phyloP scores from a whole-genome alignment of 768 basidiomycete species.

The Leccinellum rugosiceps region DNA sequence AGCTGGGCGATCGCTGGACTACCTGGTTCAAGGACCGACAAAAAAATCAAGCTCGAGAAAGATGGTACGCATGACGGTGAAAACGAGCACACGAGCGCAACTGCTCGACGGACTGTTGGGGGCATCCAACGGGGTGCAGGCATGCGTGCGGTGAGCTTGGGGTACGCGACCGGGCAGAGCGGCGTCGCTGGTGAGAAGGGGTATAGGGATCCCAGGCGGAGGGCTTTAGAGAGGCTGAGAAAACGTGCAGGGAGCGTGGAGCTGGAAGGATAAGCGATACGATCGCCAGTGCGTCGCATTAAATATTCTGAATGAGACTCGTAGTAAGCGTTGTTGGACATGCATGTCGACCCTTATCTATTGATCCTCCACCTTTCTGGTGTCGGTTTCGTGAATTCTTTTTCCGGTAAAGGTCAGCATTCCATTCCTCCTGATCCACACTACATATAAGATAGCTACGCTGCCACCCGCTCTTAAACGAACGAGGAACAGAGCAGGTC shows the following conservation, averaged over 20 bases:
- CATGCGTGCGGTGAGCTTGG: slow-evolving; percentile 26
- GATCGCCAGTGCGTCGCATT: not conserved
- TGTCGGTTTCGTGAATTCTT: not conserved
- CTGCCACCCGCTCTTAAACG: not conserved
- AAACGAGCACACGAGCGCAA: not conserved
- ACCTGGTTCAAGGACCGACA: slow-evolving; percentile 17
- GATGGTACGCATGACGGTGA: slow-evolving; percentile 4
- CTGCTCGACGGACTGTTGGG: not conserved
- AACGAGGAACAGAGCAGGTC: too few relatives aligned
- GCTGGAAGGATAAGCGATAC: slow-evolving; percentile 7
- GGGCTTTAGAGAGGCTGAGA: slow-evolving; percentile 18
- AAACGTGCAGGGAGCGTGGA: slow-evolving; percentile 21
- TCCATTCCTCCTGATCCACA: not conserved
- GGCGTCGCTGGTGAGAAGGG: slow-evolving; percentile 1
- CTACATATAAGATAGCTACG: not conserved
- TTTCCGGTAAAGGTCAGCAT: not conserved
- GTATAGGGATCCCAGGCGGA: slow-evolving; percentile 19
- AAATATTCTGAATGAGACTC: not conserved
- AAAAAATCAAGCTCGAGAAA: not conserved
- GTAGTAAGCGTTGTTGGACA: not conserved
- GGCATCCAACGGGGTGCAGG: slow-evolving; percentile 19
- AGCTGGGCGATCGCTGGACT: slow-evolving; percentile 75
- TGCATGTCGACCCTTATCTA: not conserved
- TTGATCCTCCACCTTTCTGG: not conserved
- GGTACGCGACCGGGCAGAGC: slow-evolving; percentile 17